Base-by-base conservation (phyloP, 2,329 filamentous ascomycete genomes). In the Epichloe hybrida region DNA sequence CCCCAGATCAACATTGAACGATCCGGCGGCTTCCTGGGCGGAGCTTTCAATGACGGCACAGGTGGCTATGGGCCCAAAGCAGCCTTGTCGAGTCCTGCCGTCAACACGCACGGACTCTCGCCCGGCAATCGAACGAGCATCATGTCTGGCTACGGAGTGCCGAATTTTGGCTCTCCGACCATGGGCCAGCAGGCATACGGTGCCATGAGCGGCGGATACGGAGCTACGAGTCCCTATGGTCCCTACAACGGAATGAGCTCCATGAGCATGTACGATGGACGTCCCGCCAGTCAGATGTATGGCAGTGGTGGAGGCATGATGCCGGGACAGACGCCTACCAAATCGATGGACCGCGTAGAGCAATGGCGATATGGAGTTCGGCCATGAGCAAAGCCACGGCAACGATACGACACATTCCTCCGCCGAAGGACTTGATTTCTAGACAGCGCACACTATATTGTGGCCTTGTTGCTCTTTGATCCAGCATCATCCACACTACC, bases 1-100 rank as follows among this genome's bases (percentile, higher is more conserved):
- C 60, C 59, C 9, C 56, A 57, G 2, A 58, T 67, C 1, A 56
- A 56, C n/a, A 50, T 60, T 49, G 58, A 62, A 21, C 64, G 62
- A 31, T 60, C 70, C 0, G 71, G 74, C 34, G 76, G 74, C 0
- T 80, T 69, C 58, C 67, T 70, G 55, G 68, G 72, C 20, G 77
- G 77, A 3, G 64, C 66, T n/a, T 80, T 75, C 58, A 80, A 80
- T 56, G 74, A 79, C 49, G 75, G 74, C 1, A 62, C 58, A 13
- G 75, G 69, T 5, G 75, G 75, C 3, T 41, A 52, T 46, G 61
- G 57, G 5, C 50, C 52, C 15, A 60, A 60, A 23, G 59, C 57
- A 0, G 55, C 60, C 4, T 54, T 61, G 45, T 62, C 61, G 6
- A 60, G 55, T n/a, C 57, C 58, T 5, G 61, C 58, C 21, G 53